Conservation (phyloP, 495 filamentous ascomycete genomes). For the Tuber calosporum region DNA sequence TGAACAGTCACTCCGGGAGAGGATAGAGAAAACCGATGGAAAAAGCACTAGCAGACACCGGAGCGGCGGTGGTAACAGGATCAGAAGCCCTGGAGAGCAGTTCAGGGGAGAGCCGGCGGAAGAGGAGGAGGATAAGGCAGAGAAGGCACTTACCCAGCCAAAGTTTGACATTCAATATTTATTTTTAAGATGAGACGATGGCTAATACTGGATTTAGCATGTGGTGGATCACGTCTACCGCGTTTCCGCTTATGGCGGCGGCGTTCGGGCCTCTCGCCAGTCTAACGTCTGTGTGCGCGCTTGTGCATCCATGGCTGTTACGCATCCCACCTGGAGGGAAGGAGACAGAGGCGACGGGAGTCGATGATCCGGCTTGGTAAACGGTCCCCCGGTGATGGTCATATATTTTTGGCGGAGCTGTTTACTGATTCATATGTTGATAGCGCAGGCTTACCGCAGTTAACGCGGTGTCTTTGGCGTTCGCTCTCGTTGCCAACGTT, state of each 20-base stretch:
- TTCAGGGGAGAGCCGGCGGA: slow-evolving; percentile 34
- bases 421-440: slow-evolving; percentile 18
- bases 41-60: slow-evolving; percentile 33
- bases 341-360: slow-evolving; percentile 48
- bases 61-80: neutral
- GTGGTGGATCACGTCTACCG: slow-evolving; percentile 84
- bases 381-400: slow-evolving; percentile 16
- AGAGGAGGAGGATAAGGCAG: slow-evolving; percentile 42
- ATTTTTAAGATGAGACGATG: slow-evolving; percentile 3
- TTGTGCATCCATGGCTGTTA: slow-evolving; percentile 67
- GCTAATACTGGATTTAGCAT: slow-evolving; percentile 45
- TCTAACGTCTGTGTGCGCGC: slow-evolving; percentile 69
- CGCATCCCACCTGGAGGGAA: slow-evolving; percentile 50
- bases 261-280: slow-evolving; percentile 78
- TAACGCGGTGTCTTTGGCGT: slow-evolving; percentile 65
- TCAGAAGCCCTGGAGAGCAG: neutral
- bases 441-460: slow-evolving; percentile 55
- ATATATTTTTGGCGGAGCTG: neutral
- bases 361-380: slow-evolving; percentile 65
- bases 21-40: neutral
- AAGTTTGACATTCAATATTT: slow-evolving; percentile 43
- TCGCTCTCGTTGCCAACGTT: slow-evolving; percentile 65
- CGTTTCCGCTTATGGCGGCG: slow-evolving; percentile 71
- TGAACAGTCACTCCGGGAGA: slow-evolving; percentile 40
- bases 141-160: slow-evolving; percentile 50